Conservation (phyloP, 208 protist species). For the Wallacemonas sp. region DNA sequence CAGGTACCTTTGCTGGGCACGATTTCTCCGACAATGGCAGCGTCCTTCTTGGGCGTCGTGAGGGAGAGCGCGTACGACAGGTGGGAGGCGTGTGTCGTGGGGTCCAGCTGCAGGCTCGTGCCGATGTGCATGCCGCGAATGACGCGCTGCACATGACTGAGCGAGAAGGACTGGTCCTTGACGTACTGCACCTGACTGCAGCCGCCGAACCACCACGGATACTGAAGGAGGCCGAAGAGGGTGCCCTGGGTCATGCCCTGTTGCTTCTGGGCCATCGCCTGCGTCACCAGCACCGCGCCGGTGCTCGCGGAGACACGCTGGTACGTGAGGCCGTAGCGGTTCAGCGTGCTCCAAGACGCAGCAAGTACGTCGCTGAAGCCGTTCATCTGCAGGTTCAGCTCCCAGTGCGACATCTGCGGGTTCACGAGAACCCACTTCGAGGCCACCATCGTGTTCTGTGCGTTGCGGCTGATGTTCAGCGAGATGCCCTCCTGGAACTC, state of each 20-base stretch:
- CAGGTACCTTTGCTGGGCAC: slow-evolving; percentile 78
- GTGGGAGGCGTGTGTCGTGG: slow-evolving; percentile 55
- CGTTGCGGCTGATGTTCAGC: slow-evolving; percentile 70
- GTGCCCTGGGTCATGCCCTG: slow-evolving; percentile 77
- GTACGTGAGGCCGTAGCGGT: slow-evolving; percentile 88
- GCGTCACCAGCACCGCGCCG: slow-evolving; percentile 76
- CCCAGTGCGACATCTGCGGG: slow-evolving; percentile 86
- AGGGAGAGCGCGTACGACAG: slow-evolving; percentile 67
- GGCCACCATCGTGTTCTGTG: slow-evolving; percentile 83
- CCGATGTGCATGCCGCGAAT: slow-evolving; percentile 84
- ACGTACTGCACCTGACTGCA: slow-evolving; percentile 88
- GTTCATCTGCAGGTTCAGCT: slow-evolving; percentile 89
- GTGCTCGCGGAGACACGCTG: slow-evolving; percentile 72
- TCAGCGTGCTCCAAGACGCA: slow-evolving; percentile 84
- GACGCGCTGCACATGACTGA: slow-evolving; percentile 82
- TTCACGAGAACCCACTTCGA: slow-evolving; percentile 82
- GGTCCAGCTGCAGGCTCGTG: slow-evolving; percentile 65
- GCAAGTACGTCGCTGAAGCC: slow-evolving; percentile 83
- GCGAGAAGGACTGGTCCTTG: slow-evolving; percentile 72
- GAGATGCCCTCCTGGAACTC: slow-evolving; percentile 78
- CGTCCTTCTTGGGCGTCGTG: slow-evolving; percentile 65
- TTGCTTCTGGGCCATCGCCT: slow-evolving; percentile 89
- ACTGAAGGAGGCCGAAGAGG: slow-evolving; percentile 88
- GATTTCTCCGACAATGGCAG: slow-evolving; percentile 58
- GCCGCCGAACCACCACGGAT: slow-evolving; percentile 79